Percentiles rank a stretch among this genome's conserved stretches.
These are phyloP conservation scores for Primulina eburnea DNA, from an alignment of 257 asterid species.

Conservation along the genomic window DNA sequence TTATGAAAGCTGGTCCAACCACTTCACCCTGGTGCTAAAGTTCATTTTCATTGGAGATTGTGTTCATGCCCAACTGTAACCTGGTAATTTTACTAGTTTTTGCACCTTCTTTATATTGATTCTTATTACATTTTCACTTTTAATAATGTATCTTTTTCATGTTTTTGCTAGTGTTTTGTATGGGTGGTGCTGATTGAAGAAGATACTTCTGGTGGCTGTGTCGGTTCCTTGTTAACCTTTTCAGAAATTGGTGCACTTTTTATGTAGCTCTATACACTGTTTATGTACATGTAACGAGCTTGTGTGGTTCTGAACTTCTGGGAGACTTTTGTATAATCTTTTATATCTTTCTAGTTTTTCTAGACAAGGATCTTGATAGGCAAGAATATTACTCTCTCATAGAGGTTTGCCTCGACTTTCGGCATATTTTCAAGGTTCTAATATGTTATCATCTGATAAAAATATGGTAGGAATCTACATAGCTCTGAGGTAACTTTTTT, in stretches of 20 bases:
- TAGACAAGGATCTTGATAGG: background rate
- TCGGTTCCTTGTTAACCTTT: conserved; percentile 1
- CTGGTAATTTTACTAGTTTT: conserved; percentile 24
- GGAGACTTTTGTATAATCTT: conserved; percentile 7
- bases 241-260: conserved; percentile 10
- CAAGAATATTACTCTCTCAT: background rate
- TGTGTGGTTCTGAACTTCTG: conserved; percentile 4
- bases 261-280: background rate
- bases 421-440: background rate
- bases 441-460: no score
- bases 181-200: conserved; percentile 23
- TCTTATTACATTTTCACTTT: background rate
- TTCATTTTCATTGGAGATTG: conserved; percentile 33
- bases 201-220: conserved; percentile 10
- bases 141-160: background rate
- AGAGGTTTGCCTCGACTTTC: background rate
- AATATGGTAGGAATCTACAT: background rate
- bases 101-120: background rate
- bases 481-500: background rate
- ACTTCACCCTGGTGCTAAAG: conserved; percentile 17
- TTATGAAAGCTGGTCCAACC: conserved; percentile 21
- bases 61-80: conserved; percentile 37
- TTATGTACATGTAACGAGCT: conserved; percentile 5
- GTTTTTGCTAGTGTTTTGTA: conserved; percentile 19
- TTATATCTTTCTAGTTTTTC: background rate